Evolutionary conservation across 345 rosid genomes (phyloP), one percentile per base, ranked within the genome.

Genomic region (Orychophragmus violaceus): DNA sequence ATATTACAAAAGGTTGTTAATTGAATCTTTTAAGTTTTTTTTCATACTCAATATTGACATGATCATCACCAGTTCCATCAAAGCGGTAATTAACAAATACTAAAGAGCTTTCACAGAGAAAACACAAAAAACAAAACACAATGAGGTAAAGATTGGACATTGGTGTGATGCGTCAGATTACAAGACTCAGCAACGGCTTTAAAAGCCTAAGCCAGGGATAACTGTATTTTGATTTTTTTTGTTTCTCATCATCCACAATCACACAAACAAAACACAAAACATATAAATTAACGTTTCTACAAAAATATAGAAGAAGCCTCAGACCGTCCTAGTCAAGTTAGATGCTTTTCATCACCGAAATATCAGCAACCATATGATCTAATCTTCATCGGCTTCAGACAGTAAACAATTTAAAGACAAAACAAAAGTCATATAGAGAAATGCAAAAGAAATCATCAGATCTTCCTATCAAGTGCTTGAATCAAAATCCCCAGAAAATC

Each of bases 321-420:
- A 73, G 77, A 73, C 77, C 77, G 77, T 73, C 77, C 77, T 73
- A 73, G 77, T 73, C 77, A 66, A 59, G 29, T 73, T 8, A 73
- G 77, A 73, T 66, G 68, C 56, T 59, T 73, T 51, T 73, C 77
- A 51, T 51, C 77, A 59, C 0, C 42, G 32, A 51, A 42, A 1
- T 17, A 49, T 73, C 77, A 66, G 77, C 27, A 73, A 73, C 77
- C 77, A 66, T 51, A 13, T 0, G 32, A 73, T 73, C 77, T 52
- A 73, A 66, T 73, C 77, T 5, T 73, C 76, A 72, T 1, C 1
- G 76, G 76, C 76, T 65, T 72, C 0, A 9, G 1, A 25, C 8
- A 25, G 10, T 4, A 2, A 2, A 5, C 3, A 42, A 17, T n/a
- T n/a, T n/a, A 2, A 0, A 8, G 2, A 18, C 0, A 1, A n/a